A percentile compares a stretch with the other conserved stretches of the same genome.
These are phyloP conservation scores for Cercophora samala DNA, from an alignment of 495 filamentous ascomycete species.

Conservation along the genomic window DNA sequence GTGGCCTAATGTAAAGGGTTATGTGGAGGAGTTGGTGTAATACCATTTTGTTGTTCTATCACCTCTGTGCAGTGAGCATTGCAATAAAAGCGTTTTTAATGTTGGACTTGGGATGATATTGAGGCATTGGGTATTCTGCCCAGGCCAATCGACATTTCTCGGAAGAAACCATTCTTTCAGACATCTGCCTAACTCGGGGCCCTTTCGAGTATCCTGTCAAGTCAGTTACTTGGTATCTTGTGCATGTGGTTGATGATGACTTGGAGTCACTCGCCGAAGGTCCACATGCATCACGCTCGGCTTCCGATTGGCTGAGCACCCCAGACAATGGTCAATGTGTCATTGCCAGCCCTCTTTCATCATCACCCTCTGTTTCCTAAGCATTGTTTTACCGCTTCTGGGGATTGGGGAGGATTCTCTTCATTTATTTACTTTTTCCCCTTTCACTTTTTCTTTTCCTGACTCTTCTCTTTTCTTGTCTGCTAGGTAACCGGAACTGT, in stretches of 20 bases:
- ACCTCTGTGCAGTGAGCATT: too few relatives aligned
- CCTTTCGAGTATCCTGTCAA: too few relatives aligned
- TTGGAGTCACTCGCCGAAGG: constrained; percentile 13
- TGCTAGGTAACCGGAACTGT: too few relatives aligned
- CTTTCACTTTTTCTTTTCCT: background rate
- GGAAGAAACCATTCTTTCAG: too few relatives aligned
- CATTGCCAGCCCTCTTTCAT: constrained; percentile 19
- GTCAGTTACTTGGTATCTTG: too few relatives aligned
- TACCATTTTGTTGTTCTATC: background rate
- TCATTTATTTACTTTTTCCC: constrained; percentile 7
- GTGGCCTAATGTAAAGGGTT: too few relatives aligned
- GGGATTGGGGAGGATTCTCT: background rate
- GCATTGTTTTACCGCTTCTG: background rate
- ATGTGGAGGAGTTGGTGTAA: constrained; percentile 8
- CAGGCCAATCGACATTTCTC: background rate
- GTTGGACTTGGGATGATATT: too few relatives aligned
- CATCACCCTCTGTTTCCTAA: background rate
- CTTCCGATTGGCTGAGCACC: constrained; percentile 31
- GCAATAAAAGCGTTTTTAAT: too few relatives aligned
- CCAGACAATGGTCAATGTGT: constrained; percentile 23
- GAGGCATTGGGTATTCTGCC: too few relatives aligned
- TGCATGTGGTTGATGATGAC: background rate
- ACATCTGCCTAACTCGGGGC: too few relatives aligned
- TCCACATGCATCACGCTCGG: constrained; percentile 29
- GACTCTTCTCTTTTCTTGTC: background rate